Evolutionary conservation across 768 basidiomycete genomes (phyloP), one percentile per base, ranked within the genome.

Genomic region (Leccinum rimulosum): DNA sequence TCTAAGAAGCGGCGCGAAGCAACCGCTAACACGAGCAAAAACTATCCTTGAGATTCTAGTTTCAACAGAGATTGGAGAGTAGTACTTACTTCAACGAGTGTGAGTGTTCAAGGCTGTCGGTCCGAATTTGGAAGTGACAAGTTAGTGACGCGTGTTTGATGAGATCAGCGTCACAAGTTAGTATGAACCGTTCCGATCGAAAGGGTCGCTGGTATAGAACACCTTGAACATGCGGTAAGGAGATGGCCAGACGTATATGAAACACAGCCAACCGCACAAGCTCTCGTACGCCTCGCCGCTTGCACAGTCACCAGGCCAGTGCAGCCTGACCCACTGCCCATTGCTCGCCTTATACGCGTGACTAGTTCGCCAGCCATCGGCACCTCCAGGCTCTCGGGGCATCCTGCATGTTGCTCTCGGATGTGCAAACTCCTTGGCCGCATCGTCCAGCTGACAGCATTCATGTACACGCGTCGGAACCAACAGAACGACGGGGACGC

Each of bases 381-480:
- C n/a, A 22, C 35, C 48, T 36, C 38, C 30, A 27, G 8, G 48
- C 19, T 53, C 40, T 52, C 52, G 27, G 54, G 52, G 45, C 45
- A 15, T 56, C 40, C 52, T 64, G 52, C 48, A 61, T 58, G 53
- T 54, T 48, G 50, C 50, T 52, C 25, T 50, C 35, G 65, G 17
- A 67, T 64, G 65, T 57, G 62, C 55, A 55, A 59, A 25, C 49
- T 66, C 38, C 10, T 38, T 36, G 47, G 22, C 6, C 62, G 54
- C 50, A 19, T 68, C 55, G 19, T 55, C 62, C 55, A 55, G 56
- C 14, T 52, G 51, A 52, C 56, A 14, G 22, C 33, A 50, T 57
- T 55, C 59, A 61, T 59, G 66, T 52, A 55, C 51, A 19, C 19
- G 4, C 58, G 43, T 48, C 56, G 52, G 38, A 58, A 40, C 38